These are phyloP conservation scores for Botryotinia convoluta DNA, from an alignment of 2,329 filamentous ascomycete genomes.

Conservation along the genomic window DNA sequence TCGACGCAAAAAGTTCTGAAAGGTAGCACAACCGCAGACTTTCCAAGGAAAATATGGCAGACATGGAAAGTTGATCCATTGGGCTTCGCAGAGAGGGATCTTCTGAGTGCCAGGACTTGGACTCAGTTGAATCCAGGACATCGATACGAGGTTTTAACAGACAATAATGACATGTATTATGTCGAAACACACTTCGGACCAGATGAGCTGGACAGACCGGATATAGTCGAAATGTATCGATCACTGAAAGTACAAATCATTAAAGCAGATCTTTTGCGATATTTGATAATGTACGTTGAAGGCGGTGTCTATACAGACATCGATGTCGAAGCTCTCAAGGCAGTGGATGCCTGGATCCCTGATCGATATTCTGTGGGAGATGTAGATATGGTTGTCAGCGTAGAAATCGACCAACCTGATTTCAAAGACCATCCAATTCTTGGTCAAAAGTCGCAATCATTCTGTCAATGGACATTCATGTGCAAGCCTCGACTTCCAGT, in stretches of 20 bases:
- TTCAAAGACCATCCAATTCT: constrained; percentile 63
- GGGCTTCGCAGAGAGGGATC: constrained; percentile 62
- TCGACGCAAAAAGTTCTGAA: not conserved
- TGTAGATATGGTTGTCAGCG: constrained; percentile 67
- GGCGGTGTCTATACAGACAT: constrained; percentile 60
- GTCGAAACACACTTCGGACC: constrained; percentile 67
- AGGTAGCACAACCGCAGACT: constrained; percentile 36
- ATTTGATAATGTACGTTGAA: constrained; percentile 65
- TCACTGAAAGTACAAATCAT: constrained; percentile 60
- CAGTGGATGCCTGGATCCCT: constrained; percentile 57
- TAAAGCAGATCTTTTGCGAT: constrained; percentile 62
- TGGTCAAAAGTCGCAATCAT: constrained; percentile 65
- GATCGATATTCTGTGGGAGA: constrained; percentile 60
- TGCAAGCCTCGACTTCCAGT: constrained; percentile 64
- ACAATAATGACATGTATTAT: constrained; percentile 64
- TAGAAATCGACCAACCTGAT: constrained; percentile 69
- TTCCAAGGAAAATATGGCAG: constrained; percentile 72
- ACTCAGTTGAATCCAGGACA: constrained; percentile 62
- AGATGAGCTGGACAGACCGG: constrained; percentile 62
- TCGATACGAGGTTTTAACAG: constrained; percentile 51
- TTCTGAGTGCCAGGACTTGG: constrained; percentile 62
- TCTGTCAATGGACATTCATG: constrained; percentile 76
- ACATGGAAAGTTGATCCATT: constrained; percentile 71
- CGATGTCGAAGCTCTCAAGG: constrained; percentile 53
- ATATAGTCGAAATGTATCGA: constrained; percentile 60